Evolutionary conservation across 1,139 yeast genomes (phyloP).

Genomic region (Hansenula anomala): DNA sequence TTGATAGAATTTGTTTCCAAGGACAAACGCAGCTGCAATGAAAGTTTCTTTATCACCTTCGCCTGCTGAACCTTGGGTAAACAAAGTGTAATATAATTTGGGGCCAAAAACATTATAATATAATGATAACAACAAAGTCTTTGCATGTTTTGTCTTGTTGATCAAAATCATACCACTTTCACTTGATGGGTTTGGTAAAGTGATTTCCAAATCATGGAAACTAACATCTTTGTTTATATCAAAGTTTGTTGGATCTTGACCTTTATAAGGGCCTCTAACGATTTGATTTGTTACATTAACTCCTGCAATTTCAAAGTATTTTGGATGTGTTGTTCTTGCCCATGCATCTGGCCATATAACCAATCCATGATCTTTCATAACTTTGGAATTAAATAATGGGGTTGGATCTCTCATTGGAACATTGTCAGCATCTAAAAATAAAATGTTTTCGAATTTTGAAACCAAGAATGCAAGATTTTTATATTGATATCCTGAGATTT

Average conservation of each 20-base stretch:
- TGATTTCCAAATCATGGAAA: conserved; percentile 52
- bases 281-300: conserved; percentile 26
- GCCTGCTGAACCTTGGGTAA: conserved; percentile 67
- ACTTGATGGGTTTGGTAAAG: conserved; percentile 58
- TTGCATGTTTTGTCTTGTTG: conserved; percentile 46
- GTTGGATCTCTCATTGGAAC: conserved; percentile 55
- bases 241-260: conserved; percentile 7
- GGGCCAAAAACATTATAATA: conserved; percentile 64
- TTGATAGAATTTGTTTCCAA: conserved; percentile 48
- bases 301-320: conserved; percentile 51
- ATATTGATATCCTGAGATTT: conserved; percentile 54
- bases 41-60: conserved; percentile 72
- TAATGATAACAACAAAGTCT: conserved; percentile 45
- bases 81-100: conserved; percentile 49
- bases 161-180: conserved; percentile 62
- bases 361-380: conserved; percentile 29
- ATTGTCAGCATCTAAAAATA: conserved; percentile 67
- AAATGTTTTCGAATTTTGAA: conserved; percentile 52
- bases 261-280: conserved; percentile 24
- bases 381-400: conserved; percentile 35
- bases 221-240: conserved; percentile 20
- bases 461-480: conserved; percentile 58
- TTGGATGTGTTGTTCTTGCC: conserved; percentile 60
- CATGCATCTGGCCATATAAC: conserved; percentile 74
- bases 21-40: conserved; percentile 55